A percentile compares a stretch with the other conserved stretches of the same genome.
These are phyloP conservation scores for Fonsecaea nubica DNA, from an alignment of 2,329 filamentous ascomycete species.

Conservation along the genomic window DNA sequence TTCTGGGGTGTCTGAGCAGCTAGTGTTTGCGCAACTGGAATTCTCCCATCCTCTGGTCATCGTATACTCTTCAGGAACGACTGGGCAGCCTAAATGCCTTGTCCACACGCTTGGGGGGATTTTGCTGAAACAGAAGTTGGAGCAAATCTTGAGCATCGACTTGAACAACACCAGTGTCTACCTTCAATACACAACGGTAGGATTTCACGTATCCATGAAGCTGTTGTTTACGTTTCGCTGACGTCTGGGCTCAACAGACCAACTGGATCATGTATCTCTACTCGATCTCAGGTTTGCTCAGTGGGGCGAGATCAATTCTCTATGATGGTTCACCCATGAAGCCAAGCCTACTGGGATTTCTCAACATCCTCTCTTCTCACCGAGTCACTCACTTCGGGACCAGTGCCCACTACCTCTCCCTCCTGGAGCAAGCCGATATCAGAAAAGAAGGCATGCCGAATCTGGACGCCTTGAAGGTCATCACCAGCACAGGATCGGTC, in stretches of 20 bases:
- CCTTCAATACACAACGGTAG: constrained; percentile 70
- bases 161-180: constrained; percentile 62
- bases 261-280: constrained; percentile 78
- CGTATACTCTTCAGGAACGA: constrained; percentile 79
- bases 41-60: constrained; percentile 79
- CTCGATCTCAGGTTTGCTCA: constrained; percentile 64
- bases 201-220: constrained; percentile 66
- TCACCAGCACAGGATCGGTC: neutral
- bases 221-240: constrained; percentile 53
- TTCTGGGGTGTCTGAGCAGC: constrained; percentile 33
- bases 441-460: constrained; percentile 59
- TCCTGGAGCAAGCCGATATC: constrained; percentile 69
- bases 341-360: constrained; percentile 69
- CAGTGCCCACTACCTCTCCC: constrained; percentile 76
- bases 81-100: constrained; percentile 81
- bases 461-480: neutral
- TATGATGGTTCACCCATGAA: constrained; percentile 83
- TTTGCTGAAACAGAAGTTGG: constrained; percentile 17
- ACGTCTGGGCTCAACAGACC: constrained; percentile 46
- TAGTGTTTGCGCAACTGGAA: constrained; percentile 58
- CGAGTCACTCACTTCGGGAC: constrained; percentile 46
- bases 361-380: constrained; percentile 67
- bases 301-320: constrained; percentile 66
- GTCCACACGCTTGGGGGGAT: constrained; percentile 65
- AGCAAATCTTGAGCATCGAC: constrained; percentile 42